These are phyloP conservation scores for Pterulicium gracile DNA, from an alignment of 1,284 basidiomycete species.

Conservation along the genomic window DNA sequence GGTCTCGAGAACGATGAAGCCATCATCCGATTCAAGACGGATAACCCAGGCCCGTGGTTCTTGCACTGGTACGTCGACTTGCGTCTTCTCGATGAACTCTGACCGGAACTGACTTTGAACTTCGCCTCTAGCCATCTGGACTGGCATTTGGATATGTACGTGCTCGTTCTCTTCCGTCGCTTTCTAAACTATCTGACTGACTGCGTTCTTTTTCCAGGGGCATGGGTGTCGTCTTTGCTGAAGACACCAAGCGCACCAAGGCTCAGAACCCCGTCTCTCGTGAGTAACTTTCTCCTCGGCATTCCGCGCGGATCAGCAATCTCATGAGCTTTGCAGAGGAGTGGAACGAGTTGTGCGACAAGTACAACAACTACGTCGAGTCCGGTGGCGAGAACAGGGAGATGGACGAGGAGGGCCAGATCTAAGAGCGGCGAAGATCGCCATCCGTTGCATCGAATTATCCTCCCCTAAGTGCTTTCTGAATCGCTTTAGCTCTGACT, in stretches of 20 bases:
- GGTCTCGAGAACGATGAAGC: slow-evolving; percentile 16
- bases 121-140: background rate
- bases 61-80: slow-evolving; percentile 13
- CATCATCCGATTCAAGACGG: slow-evolving; percentile 20
- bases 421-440: too few species aligned
- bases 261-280: background rate
- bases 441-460: too few species aligned
- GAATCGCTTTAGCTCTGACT: too few species aligned
- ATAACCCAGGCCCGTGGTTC: slow-evolving; percentile 20
- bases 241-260: slow-evolving; percentile 12
- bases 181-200: too few species aligned
- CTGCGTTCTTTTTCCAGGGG: slow-evolving; percentile 14
- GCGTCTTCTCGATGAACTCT: slow-evolving; percentile 9
- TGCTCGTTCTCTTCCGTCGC: too few species aligned
- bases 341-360: background rate
- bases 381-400: background rate
- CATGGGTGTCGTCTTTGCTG: slow-evolving; percentile 27
- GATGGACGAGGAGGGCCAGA: too few species aligned
- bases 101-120: background rate
- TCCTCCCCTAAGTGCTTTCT: too few species aligned
- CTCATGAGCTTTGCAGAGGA: background rate
- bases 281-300: background rate
- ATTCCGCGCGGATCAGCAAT: background rate
- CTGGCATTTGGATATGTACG: slow-evolving; percentile 1
- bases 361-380: background rate